Conservation (phyloP, 805 yeast genomes). For the Ogataea ramenticola region DNA sequence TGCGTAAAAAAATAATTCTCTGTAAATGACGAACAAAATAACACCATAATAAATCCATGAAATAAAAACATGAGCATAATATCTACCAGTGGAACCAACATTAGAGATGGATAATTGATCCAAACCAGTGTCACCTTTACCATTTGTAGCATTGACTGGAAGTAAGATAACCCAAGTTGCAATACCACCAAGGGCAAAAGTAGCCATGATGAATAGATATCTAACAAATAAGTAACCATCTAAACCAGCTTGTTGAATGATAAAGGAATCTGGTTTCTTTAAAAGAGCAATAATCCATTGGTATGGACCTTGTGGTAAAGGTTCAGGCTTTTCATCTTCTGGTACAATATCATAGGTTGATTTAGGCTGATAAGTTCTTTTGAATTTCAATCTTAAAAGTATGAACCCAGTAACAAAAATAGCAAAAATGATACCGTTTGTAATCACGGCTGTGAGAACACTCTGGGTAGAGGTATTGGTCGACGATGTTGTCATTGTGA, state of each 20-base stretch:
- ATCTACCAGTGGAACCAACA: slow-evolving; percentile 50
- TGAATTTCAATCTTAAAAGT: slow-evolving; percentile 55
- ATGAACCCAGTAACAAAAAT: slow-evolving; percentile 57
- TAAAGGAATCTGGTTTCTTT: slow-evolving; percentile 61
- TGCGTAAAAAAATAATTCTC: slow-evolving; percentile 75
- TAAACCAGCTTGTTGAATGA: slow-evolving; percentile 83
- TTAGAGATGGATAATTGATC: slow-evolving; percentile 76
- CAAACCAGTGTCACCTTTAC: slow-evolving; percentile 56
- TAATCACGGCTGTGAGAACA: slow-evolving; percentile 62
- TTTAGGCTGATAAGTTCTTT: slow-evolving; percentile 80
- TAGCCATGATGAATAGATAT: slow-evolving; percentile 53
- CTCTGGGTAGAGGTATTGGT: slow-evolving; percentile 57
- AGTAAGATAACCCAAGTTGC: slow-evolving; percentile 60
- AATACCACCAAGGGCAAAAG: slow-evolving; percentile 48
- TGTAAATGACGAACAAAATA: slow-evolving; percentile 64
- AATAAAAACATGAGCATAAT: slow-evolving; percentile 79
- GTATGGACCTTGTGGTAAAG: slow-evolving; percentile 61
- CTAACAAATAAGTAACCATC: slow-evolving; percentile 91
- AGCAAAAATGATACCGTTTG: slow-evolving; percentile 62
- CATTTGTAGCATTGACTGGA: slow-evolving; percentile 76
- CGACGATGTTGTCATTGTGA: slow-evolving; percentile 20
- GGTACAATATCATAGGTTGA: slow-evolving; percentile 52
- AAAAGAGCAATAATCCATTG: slow-evolving; percentile 65
- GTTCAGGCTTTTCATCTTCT: slow-evolving; percentile 62
- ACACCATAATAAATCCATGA: slow-evolving; percentile 74